These are phyloP conservation scores for Edaphochlamys debaryana DNA, from an alignment of 139 green algal species.

Conservation along the genomic window DNA sequence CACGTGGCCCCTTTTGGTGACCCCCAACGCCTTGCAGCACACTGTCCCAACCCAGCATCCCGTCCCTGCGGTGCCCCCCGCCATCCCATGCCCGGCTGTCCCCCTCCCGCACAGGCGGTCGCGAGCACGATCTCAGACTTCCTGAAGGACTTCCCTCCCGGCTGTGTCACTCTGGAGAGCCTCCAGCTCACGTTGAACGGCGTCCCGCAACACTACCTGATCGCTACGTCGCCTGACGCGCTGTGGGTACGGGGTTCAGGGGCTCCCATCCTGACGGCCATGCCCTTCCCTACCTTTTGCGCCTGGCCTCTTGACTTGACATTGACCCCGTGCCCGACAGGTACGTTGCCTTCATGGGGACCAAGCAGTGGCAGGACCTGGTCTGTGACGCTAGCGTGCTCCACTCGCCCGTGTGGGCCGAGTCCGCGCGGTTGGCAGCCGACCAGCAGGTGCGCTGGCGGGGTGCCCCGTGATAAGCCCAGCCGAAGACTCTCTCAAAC, in stretches of 20 bases:
- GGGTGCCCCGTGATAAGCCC: neutral
- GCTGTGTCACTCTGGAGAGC: constrained; percentile 30
- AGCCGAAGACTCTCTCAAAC: too few species aligned
- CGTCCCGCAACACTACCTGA: constrained; percentile 65
- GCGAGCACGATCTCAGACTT: constrained; percentile 41
- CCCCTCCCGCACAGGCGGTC: neutral
- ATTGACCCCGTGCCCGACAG: too few species aligned
- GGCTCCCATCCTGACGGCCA: too few species aligned
- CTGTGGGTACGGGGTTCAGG: too few species aligned
- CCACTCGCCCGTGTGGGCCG: constrained; percentile 63
- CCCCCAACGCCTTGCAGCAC: too few species aligned
- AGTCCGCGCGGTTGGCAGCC: constrained; percentile 37
- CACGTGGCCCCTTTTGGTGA: too few species aligned
- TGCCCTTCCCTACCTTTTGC: too few species aligned
- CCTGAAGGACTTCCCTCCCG: constrained; percentile 50
- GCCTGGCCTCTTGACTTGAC: too few species aligned
- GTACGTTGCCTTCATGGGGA: constrained; percentile 82
- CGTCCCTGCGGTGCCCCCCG: too few species aligned
- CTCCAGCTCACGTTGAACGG: constrained; percentile 58
- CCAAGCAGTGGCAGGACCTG: constrained; percentile 69
- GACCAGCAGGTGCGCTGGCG: constrained; percentile 39
- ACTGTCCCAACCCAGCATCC: too few species aligned
- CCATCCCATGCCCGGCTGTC: too few species aligned
- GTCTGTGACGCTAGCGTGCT: constrained; percentile 59
- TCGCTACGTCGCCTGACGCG: constrained; percentile 55